Conservation (phyloP, 2,329 filamentous ascomycete species). For the Ascocoryne sarcoides region DNA sequence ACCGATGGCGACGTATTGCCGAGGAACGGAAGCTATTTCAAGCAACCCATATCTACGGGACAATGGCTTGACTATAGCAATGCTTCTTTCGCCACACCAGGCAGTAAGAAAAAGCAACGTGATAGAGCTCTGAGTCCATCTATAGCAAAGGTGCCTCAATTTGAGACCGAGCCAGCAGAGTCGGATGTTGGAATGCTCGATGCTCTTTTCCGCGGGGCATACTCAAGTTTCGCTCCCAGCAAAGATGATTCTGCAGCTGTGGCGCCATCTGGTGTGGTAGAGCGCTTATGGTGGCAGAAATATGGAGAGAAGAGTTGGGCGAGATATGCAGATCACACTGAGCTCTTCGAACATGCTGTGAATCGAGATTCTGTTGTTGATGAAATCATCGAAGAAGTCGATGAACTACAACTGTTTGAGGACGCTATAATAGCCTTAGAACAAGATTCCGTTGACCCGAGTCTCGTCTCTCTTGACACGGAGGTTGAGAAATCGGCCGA, state of each 20-base stretch:
- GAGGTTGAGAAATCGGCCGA: conserved; percentile 43
- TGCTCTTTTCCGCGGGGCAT: conserved; percentile 65
- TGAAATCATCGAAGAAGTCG: conserved; percentile 12
- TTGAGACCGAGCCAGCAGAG: conserved; percentile 39
- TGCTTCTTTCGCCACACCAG: conserved; percentile 43
- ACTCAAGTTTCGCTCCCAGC: conserved; percentile 71
- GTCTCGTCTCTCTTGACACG: conserved; percentile 29
- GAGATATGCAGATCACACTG: conserved; percentile 42
- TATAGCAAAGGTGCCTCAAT: conserved; percentile 46
- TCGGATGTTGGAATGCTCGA: conserved; percentile 61
- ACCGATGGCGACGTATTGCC: conserved; percentile 19
- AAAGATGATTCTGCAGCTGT: conserved; percentile 66
- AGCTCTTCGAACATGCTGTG: conserved; percentile 1
- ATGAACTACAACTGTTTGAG: conserved; percentile 34
- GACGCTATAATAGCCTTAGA: conserved; percentile 51
- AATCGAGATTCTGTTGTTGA: conserved; percentile 1
- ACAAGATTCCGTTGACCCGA: conserved; percentile 47
- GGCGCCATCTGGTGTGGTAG: conserved; percentile 57
- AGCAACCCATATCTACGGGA: conserved; percentile 55
- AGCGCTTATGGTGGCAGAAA: conserved; percentile 69
- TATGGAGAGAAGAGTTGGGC: conserved; percentile 58
- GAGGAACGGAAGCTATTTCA: conserved; percentile 51
- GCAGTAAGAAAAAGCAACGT: conserved; percentile 54
- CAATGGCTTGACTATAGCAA: conserved; percentile 64
- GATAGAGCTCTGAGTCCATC: conserved; percentile 62